Conservation (phyloP, 2,329 filamentous ascomycete species). For the Cercospora zeae-maydis region DNA sequence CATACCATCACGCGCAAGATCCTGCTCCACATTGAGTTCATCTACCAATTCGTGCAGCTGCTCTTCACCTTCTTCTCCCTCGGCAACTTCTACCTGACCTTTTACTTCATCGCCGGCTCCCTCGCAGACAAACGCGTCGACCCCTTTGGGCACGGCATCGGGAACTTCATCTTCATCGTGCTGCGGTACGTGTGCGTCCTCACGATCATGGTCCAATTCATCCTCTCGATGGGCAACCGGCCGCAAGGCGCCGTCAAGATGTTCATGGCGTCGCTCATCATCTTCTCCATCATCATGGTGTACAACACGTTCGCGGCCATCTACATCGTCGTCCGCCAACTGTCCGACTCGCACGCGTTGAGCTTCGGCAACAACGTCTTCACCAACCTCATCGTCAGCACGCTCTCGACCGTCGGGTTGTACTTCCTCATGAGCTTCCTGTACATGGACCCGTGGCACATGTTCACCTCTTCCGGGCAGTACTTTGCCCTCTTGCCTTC, state of each 20-base stretch:
- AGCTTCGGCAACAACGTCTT: conserved; percentile 81
- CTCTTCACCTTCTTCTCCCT: conserved; percentile 97
- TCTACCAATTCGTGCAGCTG: conserved; percentile 90
- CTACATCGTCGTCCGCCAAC: conserved; percentile 83
- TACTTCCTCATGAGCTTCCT: conserved; percentile 97
- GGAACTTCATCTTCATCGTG: conserved; percentile 78
- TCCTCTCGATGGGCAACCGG: conserved; percentile 90
- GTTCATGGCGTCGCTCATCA: conserved; percentile 80
- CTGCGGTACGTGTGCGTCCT: conserved; percentile 82
- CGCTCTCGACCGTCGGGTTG: conserved; percentile 82
- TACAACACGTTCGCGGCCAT: conserved; percentile 89
- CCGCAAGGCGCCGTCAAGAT: conserved; percentile 91
- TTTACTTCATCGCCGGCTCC: conserved; percentile 95
- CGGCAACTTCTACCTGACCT: conserved; percentile 96
- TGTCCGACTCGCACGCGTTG: conserved; percentile 50
- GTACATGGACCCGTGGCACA: conserved; percentile 98
- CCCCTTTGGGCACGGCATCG: conserved; percentile 86
- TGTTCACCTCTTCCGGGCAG: conserved; percentile 86
- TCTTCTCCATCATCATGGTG: conserved; percentile 91
- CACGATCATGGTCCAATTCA: conserved; percentile 91
- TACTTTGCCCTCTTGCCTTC: conserved; percentile 90
- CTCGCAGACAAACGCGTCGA: conserved; percentile 75
- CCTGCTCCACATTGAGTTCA: conserved; percentile 87
- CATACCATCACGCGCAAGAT: conserved; percentile 87
- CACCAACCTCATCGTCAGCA: conserved; percentile 88